Evolutionary conservation across 2,329 filamentous ascomycete genomes (phyloP).

Genomic region (Penicillium sp.): DNA sequence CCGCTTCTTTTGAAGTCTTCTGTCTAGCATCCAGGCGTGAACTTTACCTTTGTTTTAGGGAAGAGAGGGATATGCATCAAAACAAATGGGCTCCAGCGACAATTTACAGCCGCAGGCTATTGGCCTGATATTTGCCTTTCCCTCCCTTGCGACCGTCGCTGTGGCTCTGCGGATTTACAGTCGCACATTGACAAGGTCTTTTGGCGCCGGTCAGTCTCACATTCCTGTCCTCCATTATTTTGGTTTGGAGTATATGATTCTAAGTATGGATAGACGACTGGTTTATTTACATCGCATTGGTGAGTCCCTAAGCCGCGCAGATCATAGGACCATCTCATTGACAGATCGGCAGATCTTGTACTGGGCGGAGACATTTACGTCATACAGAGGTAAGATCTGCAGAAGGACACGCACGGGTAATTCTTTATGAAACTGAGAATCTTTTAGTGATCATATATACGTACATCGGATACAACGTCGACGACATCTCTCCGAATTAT

Average conservation of each 20-base stretch:
- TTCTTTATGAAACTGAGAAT: neutral
- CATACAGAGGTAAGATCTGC: conserved; percentile 14
- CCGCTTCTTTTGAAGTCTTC: neutral
- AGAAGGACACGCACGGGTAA: neutral
- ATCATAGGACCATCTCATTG: conserved; percentile 6
- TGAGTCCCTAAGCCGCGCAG: neutral
- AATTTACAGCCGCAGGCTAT: conserved; percentile 17
- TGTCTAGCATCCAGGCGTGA: neutral
- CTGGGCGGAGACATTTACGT: conserved; percentile 18
- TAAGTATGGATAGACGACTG: neutral
- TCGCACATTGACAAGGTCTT: conserved; percentile 13
- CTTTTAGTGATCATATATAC: neutral
- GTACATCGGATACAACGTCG: neutral
- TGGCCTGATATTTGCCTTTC: conserved; percentile 17
- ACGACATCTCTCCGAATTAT: conserved; percentile 9
- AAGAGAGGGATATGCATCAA: neutral
- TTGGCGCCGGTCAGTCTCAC: conserved; percentile 13
- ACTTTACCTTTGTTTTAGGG: too few relatives aligned
- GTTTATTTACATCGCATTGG: neutral
- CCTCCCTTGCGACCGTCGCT: conserved; percentile 13
- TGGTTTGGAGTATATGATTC: too few relatives aligned
- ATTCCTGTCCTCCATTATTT: neutral
- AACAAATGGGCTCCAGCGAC: conserved; percentile 6
- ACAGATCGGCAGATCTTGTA: conserved; percentile 17
- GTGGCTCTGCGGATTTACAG: conserved; percentile 18